Evolutionary conservation across 768 basidiomycete genomes (phyloP).

Genomic region (Psilocybe sp.): DNA sequence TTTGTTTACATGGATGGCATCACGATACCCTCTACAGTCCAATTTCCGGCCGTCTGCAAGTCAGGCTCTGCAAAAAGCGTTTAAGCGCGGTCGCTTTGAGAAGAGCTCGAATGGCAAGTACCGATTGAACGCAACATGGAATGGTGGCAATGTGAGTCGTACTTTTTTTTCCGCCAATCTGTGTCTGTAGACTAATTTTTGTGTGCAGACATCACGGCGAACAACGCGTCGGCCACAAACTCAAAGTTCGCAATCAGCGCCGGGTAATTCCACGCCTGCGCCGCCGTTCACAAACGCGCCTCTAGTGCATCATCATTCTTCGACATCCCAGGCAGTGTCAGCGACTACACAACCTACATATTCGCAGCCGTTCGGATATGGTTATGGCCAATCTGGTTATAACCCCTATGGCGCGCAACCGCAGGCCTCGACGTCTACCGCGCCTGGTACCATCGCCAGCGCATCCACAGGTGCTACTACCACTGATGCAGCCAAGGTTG

Average conservation of each 20-base stretch:
- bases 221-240: constrained; percentile 82
- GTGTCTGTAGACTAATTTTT: constrained; percentile 1
- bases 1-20: constrained; percentile 81
- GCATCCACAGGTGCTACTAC: constrained; percentile 6
- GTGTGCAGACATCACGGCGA: constrained; percentile 64
- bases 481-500: constrained; percentile 10
- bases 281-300: constrained; percentile 66
- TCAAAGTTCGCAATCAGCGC: constrained; percentile 24
- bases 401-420: constrained; percentile 22
- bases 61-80: constrained; percentile 87
- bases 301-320: constrained; percentile 32
- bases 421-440: constrained; percentile 16
- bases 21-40: constrained; percentile 77
- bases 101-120: constrained; percentile 76
- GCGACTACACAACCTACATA: constrained; percentile 27
- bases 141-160: constrained; percentile 73
- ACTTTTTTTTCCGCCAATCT: not conserved
- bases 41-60: constrained; percentile 89
- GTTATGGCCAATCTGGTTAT: constrained; percentile 22
- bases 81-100: constrained; percentile 74
- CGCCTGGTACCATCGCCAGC: constrained; percentile 13
- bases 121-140: constrained; percentile 72
- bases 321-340: constrained; percentile 8
- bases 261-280: constrained; percentile 26
- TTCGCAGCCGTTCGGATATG: constrained; percentile 38